Conservation (phyloP, 1,139 yeast genomes). For the Dujonia santamariae region DNA sequence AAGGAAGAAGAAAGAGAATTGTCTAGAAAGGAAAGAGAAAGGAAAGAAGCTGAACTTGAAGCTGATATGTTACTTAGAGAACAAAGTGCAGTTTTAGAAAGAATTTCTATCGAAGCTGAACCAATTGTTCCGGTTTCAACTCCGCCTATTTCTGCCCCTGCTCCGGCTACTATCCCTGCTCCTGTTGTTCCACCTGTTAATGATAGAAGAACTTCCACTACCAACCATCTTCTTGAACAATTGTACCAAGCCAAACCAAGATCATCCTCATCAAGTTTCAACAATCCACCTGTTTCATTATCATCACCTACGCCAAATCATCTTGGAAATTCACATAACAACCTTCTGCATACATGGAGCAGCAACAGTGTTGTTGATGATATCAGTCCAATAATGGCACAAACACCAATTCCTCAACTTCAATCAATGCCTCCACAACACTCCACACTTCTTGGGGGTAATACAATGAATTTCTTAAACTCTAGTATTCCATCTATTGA, state of each 20-base stretch:
- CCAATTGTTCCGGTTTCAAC: constrained; percentile 1
- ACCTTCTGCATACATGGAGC: too few species aligned
- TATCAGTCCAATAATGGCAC: too few species aligned
- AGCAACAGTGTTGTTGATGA: too few species aligned
- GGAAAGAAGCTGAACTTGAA: constrained; percentile 34
- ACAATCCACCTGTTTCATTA: not conserved
- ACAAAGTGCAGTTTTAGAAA: constrained; percentile 22
- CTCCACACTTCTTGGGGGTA: constrained; percentile 1
- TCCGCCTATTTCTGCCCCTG: constrained; percentile 8
- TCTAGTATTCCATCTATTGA: constrained; percentile 5
- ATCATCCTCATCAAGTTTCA: constrained; percentile 10
- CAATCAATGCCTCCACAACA: too few species aligned
- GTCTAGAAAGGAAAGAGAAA: constrained; percentile 18
- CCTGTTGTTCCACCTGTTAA: not conserved
- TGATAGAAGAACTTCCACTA: constrained; percentile 12
- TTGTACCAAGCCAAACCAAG: constrained; percentile 32
- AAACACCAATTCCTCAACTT: not conserved
- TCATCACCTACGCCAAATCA: too few species aligned
- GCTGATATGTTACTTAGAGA: constrained; percentile 25
- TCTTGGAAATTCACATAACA: not conserved
- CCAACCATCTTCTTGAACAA: constrained; percentile 32
- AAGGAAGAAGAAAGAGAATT: constrained; percentile 30
- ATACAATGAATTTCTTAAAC: constrained; percentile 2
- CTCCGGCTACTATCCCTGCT: constrained; percentile 4
- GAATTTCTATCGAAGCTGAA: constrained; percentile 2